Base-by-base conservation (phyloP, 305 asterid genomes). In the Fraxinus sp. region DNA sequence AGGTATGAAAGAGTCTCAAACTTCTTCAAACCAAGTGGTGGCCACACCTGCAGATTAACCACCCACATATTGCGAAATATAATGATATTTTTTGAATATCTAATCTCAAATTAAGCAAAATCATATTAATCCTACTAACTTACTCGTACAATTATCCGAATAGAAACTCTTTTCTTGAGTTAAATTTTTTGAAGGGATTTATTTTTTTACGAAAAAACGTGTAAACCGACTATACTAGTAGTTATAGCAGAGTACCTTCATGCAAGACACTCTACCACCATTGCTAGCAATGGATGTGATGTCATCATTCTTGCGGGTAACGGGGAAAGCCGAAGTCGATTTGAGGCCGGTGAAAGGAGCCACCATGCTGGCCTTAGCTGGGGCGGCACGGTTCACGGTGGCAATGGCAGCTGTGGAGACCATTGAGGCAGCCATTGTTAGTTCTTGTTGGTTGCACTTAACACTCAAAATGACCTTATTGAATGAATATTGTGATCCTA, bases 291-390 rank as follows among this genome's bases (percentile, higher is more conserved):
- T 36, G 76, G 88, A 52, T 85, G 91, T 89, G 86, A 86, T 82
- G 80, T 89, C 90, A 3, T 76, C 75, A 44, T 16, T 20, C 88
- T 89, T 89, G 85, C 85, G 87, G 84, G 84, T 81, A 80, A 74
- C 1, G 20, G 91, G 92, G 88, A 87, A 87, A 30, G 89, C 84
- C 80, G 86, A 75, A 78, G 74, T 5, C 74, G 91, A 86, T 82
- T 86, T 86, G 4, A 87, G 89, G 1, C 91, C 93, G 64, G 84
- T 80, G 86, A 87, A 90, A 0, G 93, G 90, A 35, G 91, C 91
- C 82, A 88, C 91, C 91, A 87, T 84, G 88, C 46, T 80, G 79
- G 91, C 90, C 70, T 88, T 90, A 66, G 89, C 88, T 76, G 87
- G 89, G 68, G 87, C 14, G 72, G 86, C 30, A 78, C 87, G 88